Evolutionary conservation across 2,329 filamentous ascomycete genomes (phyloP), one percentile per base, ranked within the genome.

Genomic region (Fusarium sp.): DNA sequence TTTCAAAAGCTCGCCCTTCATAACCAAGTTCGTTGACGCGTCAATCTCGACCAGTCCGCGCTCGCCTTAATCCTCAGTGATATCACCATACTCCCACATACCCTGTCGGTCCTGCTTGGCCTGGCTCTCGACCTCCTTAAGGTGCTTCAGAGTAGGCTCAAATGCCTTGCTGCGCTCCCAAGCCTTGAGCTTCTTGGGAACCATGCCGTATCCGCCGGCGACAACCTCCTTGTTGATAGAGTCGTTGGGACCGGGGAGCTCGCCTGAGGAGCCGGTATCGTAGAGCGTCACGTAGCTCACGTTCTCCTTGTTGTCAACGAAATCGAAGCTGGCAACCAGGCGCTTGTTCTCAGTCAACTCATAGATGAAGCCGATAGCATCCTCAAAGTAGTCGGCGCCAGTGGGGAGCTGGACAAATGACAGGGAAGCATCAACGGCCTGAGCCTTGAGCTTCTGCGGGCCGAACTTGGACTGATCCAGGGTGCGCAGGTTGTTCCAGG

Each of bases 1-100:
- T 69, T 59, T 62, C 60, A 59, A 63, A 67, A 34, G 54, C 50
- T 50, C 69, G 47, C 42, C 57, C 59, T 75, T 60, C 66, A 64
- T 72, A 67, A 63, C 62, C 64, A 67, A 67, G 59, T 35, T n/a
- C 27, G 35, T 64, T 66, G 54, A 52, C 66, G 38, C 56, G 59
- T 65, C 42, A 57, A 57, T 50, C 38, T 20, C 29, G 35, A 47
- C 34, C 24, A 40, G 42, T 56, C 34, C 22, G 16, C 38, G n/a
- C 61, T n/a, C 27, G 22, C 56, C 35, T 82, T 91, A 95, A 80
- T 97, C 94, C 86, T 98, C 95, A 16, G 94, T 97, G 80, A 98
- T 88, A 82, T 98, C 96, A 77, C 96, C 96, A 84, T 98, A 99
- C 89, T 99, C 96, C 95, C 96, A 99, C 89, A 98, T 96, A 50